Evolutionary conservation across 805 yeast species (phyloP), one percentile per base, ranked within the genome.

Genomic region (Saccharomycopsis fodiens): DNA sequence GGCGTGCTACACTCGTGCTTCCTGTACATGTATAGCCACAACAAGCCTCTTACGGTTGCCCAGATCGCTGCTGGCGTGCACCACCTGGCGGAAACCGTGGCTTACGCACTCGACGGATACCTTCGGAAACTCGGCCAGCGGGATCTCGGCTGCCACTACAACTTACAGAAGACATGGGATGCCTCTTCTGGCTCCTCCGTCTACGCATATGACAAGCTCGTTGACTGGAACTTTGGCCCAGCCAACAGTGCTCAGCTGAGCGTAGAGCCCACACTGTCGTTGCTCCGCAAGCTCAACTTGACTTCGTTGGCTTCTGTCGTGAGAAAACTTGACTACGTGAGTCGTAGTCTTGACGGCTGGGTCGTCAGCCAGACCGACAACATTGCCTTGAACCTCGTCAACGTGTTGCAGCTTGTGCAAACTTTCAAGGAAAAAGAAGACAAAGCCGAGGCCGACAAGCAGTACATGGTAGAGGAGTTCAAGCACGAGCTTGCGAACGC

Each of bases 371-470:
- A 25, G 17, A 17, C 35, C 3, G 27, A 32, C 7, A 50, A 50
- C 38, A 38, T 47, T 8, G 31, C 44, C 2, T 47, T 47, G 29
- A 50, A 50, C 35, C 35, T 50, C 21, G 15, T 47, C 8, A 46
- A 50, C 35, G 53, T 44, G 19, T 35, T 50, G 15, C 10, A 35
- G 17, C 20, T 34, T 4, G 15, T 50, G 10, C 32, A 25, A n/a
- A 16, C 16, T 2, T 41, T 41, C 23, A 44, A 37, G 19, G 19
- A 36, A 16, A 35, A 35, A 5, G 48, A 44, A 17, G n/a, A 17
- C 12, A 21, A 35, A 4, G 44, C 44, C 16, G 22, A n/a, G 3
- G 21, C 20, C 23, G 53, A 50, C 27, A 46, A 47, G 27, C 22
- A 44, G 19, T 20, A 30, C 12, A 38, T 50, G 46, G 21, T 50